Conservation (phyloP, 805 yeast species). For the Schizosaccharomyces lindneri region DNA sequence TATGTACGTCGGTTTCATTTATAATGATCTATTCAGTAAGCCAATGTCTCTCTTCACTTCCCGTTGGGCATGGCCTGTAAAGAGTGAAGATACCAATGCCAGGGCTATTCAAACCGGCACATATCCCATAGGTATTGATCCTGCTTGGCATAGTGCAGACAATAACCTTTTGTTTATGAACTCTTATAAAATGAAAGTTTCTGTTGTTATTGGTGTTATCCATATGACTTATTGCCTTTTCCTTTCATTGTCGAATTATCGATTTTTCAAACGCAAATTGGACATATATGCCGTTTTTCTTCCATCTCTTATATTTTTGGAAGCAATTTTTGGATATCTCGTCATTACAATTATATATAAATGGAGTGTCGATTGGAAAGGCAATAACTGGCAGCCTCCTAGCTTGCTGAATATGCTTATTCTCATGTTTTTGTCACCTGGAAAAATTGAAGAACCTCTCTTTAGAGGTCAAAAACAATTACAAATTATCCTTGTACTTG, state of each 20-base stretch:
- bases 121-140: slow-evolving; percentile 72
- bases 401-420: slow-evolving; percentile 84
- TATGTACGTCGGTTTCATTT: slow-evolving; percentile 80
- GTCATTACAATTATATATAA: slow-evolving; percentile 70
- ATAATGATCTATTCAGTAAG: slow-evolving; percentile 80
- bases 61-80: slow-evolving; percentile 85
- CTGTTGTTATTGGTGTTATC: slow-evolving; percentile 75
- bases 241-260: slow-evolving; percentile 63
- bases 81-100: slow-evolving; percentile 40
- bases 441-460: slow-evolving; percentile 54
- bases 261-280: slow-evolving; percentile 39
- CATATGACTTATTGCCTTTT: slow-evolving; percentile 83
- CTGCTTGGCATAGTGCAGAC: slow-evolving; percentile 93
- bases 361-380: slow-evolving; percentile 85
- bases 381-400: slow-evolving; percentile 57
- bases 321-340: slow-evolving; percentile 82
- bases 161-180: slow-evolving; percentile 73
- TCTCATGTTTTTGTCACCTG: slow-evolving; percentile 87
- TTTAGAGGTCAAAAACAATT: slow-evolving; percentile 57
- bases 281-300: slow-evolving; percentile 82
- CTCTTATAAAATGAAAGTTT: slow-evolving; percentile 91
- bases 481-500: slow-evolving; percentile 42
- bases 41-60: slow-evolving; percentile 69
- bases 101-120: slow-evolving; percentile 41
- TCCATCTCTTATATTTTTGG: slow-evolving; percentile 88